Conservation (phyloP, 176 grass and related monocot genomes). For the Puccinellia tenuiflora region DNA sequence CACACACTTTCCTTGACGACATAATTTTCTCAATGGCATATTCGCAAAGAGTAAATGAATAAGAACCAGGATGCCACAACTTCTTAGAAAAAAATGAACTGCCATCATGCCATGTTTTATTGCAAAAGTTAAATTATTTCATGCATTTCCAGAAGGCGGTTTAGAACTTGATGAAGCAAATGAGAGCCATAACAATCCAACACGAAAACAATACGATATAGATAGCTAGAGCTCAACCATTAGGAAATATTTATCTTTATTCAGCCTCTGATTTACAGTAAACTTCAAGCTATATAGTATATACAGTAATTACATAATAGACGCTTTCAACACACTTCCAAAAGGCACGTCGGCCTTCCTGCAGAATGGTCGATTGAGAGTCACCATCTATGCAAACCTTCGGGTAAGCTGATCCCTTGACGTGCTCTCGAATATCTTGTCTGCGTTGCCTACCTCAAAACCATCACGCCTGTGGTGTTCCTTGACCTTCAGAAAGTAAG, state of each 20-base stretch:
- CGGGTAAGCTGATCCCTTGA: constrained; percentile 81
- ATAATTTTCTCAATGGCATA: not conserved
- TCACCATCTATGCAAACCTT: constrained; percentile 43
- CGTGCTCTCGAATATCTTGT: constrained; percentile 99
- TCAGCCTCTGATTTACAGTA: constrained; percentile 7
- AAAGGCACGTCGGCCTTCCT: not conserved
- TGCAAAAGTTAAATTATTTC: not conserved
- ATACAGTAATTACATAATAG: constrained; percentile 22
- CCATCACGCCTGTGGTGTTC: constrained; percentile 90
- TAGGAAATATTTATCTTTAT: constrained; percentile 22
- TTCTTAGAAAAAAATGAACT: not conserved
- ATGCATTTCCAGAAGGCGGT: not conserved
- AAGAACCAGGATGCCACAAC: not conserved
- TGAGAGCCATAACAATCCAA: not conserved
- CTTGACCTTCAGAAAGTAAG: constrained; percentile 44
- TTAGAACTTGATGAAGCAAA: not conserved
- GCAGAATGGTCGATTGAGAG: constrained; percentile 1
- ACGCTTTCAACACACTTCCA: constrained; percentile 7
- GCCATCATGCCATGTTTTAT: not conserved
- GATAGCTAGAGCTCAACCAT: not conserved
- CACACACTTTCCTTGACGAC: not conserved
- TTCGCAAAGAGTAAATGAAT: not conserved
- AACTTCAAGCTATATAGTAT: not conserved
- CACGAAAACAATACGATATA: not conserved
- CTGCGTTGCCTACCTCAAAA: constrained; percentile 95